Percentiles rank a stretch among this genome's conserved stretches.
phyloP scores from a whole-genome alignment of 1,139 yeast species.

The Geotrichum macrosporum region DNA sequence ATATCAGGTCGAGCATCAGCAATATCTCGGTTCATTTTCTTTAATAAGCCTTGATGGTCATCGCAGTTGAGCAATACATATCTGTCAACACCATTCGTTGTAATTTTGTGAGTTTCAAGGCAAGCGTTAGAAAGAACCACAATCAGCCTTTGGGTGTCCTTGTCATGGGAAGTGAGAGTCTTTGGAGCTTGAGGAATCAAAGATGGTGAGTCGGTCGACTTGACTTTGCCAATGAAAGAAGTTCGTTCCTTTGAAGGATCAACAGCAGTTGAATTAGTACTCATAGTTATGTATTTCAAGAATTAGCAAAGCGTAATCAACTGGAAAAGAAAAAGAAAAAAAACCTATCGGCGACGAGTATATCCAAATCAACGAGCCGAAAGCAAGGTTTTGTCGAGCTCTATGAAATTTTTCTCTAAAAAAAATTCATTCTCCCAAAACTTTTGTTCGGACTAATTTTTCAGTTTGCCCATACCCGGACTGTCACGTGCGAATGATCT shows the following conservation, averaged over 20 bases:
- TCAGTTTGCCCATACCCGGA: no score
- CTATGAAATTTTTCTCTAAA: no score
- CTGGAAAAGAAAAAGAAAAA: no score
- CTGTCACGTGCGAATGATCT: no score
- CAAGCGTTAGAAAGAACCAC: conserved; percentile 95
- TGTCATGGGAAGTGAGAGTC: conserved; percentile 77
- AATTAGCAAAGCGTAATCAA: no score
- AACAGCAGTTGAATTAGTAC: not conserved
- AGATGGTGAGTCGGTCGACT: conserved; percentile 42
- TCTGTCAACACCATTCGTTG: conserved; percentile 82
- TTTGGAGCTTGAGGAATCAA: conserved; percentile 82
- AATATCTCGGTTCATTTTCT: conserved; percentile 94
- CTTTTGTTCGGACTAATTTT: no score
- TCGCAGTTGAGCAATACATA: conserved; percentile 93
- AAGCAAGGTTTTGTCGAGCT: no score
- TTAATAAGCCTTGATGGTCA: conserved; percentile 92
- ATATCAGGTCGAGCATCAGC: conserved; percentile 98
- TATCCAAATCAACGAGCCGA: no score
- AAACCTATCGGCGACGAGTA: no score
- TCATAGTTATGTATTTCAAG: conserved; percentile 10
- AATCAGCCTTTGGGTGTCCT: conserved; percentile 73
- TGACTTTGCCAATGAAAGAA: conserved; percentile 21
- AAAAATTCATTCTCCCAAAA: no score
- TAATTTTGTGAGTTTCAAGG: conserved; percentile 86
- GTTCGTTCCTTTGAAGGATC: conserved; percentile 18